Evolutionary conservation across 2,329 filamentous ascomycete species (phyloP), one percentile per base, ranked within the genome.

Genomic region (Colletotrichum sp.): DNA sequence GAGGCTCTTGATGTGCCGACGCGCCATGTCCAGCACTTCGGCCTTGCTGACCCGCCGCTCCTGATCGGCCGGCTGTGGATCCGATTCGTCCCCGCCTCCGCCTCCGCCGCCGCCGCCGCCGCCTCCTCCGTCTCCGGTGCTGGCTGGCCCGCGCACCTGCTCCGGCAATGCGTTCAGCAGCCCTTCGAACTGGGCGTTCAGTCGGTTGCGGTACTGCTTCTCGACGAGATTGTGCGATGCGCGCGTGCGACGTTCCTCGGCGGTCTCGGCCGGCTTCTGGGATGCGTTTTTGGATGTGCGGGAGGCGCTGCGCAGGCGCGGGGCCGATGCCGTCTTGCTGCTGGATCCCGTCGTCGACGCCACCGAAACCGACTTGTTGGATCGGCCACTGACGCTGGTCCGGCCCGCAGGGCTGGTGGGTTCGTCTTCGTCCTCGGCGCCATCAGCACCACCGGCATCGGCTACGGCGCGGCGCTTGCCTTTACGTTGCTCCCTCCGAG

Each of bases 21-120:
- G 80, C 39, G 83, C 83, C 78, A 83, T 78, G 48, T 85, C 83
- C 34, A 85, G 72, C 6, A 85, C 83, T 70, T 85, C 83, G 10
- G 80, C 83, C 71, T 85, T 85, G 77, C 83, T 85, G 28, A 83
- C 77, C n/a, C 80, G 80, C 28, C 77, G 79, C 26, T 77, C 76
- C 74, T 76, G 59, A n/a, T 83, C 81, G 2, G 78, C 77, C 6
- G 78, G 68, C 67, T 72, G 76, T 36, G 72, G 63, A 57, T 77
- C 71, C 66, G 67, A 76, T 30, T 69, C 71, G 32, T 71, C 43
- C n/a, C 43, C 71, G 32, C 57, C 68, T 66, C 63, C 61, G 12
- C 52, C 68, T 32, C 68, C 64, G 55, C 55, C 61, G 7, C 63
- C 59, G 43, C 43, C 60, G 39, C 69, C 43, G 69, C 8, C 36